phyloP scores from a whole-genome alignment of 352 stramenopile species.

The Phytophthora multivora region DNA sequence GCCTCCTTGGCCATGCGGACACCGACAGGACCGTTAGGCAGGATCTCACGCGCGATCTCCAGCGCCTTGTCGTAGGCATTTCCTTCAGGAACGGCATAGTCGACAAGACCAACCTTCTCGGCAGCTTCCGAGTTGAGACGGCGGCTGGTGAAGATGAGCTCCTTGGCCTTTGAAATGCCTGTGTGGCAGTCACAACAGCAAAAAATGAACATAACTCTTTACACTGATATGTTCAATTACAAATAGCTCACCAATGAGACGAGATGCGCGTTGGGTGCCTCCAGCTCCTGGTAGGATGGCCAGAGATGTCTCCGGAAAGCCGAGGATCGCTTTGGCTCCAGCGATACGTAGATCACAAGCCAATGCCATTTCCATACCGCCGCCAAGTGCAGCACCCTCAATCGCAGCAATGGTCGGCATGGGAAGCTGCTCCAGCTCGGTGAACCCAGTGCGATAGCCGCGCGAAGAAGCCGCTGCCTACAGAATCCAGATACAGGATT shows the following conservation, averaged over 20 bases:
- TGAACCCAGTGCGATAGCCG: slow-evolving; percentile 84
- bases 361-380: slow-evolving; percentile 92
- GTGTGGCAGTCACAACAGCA: neutral
- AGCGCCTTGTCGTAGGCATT: slow-evolving; percentile 76
- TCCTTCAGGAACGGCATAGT: slow-evolving; percentile 83
- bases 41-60: slow-evolving; percentile 88
- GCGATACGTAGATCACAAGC: slow-evolving; percentile 93
- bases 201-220: neutral
- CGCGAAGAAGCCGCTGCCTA: slow-evolving; percentile 41
- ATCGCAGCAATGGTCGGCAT: slow-evolving; percentile 94
- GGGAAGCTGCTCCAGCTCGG: slow-evolving; percentile 84
- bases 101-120: slow-evolving; percentile 87
- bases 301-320: slow-evolving; percentile 91
- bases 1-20: slow-evolving; percentile 92
- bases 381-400: slow-evolving; percentile 90
- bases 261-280: slow-evolving; percentile 92
- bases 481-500: neutral
- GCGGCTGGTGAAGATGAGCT: slow-evolving; percentile 94
- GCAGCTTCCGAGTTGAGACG: slow-evolving; percentile 77
- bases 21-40: slow-evolving; percentile 91
- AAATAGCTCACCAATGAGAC: slow-evolving; percentile 77
- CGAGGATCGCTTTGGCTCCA: slow-evolving; percentile 84
- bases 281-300: slow-evolving; percentile 94
- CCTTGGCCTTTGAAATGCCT: slow-evolving; percentile 91
- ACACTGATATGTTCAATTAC: neutral